Conservation (phyloP, 345 rosid genomes). For the Salix udensis region DNA sequence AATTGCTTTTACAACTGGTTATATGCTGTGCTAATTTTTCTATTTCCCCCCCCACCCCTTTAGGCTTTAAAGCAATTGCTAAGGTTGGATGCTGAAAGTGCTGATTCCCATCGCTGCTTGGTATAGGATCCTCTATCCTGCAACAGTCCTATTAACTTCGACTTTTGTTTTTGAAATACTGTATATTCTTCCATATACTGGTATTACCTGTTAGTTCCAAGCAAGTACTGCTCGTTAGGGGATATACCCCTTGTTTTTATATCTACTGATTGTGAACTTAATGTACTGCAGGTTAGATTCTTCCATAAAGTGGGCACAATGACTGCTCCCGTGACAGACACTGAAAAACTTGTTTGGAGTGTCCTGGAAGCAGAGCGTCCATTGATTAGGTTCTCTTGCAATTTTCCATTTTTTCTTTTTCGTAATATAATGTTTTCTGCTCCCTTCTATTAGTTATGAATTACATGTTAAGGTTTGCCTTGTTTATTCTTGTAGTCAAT, state of each 20-base stretch:
- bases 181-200: not conserved
- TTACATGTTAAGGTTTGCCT: not conserved
- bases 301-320: constrained; percentile 64
- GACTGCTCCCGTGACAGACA: constrained; percentile 57
- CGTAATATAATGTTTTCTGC: not conserved
- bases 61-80: constrained; percentile 90
- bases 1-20: not conserved
- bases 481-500: constrained; percentile 48
- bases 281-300: constrained; percentile 63
- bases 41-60: not conserved
- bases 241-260: not conserved
- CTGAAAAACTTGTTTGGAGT: constrained; percentile 82
- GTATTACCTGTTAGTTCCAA: not conserved
- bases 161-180: not conserved
- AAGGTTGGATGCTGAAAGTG: constrained; percentile 77
- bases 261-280: constrained; percentile 7
- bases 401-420: not conserved
- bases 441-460: not conserved
- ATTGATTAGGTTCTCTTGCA: constrained; percentile 56
- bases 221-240: not conserved
- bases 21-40: not conserved
- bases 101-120: constrained; percentile 88
- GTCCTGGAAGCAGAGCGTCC: constrained; percentile 91
- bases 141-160: not conserved
- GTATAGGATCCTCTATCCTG: constrained; percentile 35